Conservation (phyloP, 2,329 filamentous ascomycete species). For the Septoria linicola region DNA sequence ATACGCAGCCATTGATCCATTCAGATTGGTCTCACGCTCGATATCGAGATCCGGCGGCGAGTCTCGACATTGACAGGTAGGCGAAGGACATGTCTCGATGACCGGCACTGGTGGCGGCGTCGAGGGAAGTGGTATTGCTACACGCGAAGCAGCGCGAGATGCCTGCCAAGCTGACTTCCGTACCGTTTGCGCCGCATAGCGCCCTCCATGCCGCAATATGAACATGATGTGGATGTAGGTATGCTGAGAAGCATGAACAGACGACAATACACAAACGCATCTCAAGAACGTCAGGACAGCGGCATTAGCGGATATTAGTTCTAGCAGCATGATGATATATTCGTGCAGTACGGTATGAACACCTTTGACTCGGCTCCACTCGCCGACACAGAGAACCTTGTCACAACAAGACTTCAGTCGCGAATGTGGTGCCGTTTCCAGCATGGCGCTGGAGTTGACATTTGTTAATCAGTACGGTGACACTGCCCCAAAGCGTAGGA, state of each 20-base stretch:
- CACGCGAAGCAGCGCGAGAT: constrained; percentile 30
- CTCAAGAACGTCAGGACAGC: too few species aligned
- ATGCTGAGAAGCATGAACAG: not conserved
- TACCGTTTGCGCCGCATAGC: constrained; percentile 15
- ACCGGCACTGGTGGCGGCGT: constrained; percentile 45
- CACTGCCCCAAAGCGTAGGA: constrained; percentile 33
- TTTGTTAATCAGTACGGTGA: constrained; percentile 39
- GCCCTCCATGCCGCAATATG: constrained; percentile 29
- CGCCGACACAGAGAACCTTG: not conserved
- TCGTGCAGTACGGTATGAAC: not conserved
- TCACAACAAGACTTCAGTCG: not conserved
- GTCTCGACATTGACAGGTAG: constrained; percentile 72
- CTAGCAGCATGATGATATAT: constrained; percentile 1
- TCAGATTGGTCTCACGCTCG: constrained; percentile 67
- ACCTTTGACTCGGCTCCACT: not conserved
- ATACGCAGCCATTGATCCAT: constrained; percentile 75
- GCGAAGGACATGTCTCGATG: constrained; percentile 64
- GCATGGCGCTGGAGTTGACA: constrained; percentile 34
- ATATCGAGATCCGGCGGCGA: constrained; percentile 69
- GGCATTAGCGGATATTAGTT: too few species aligned
- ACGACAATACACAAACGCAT: not conserved
- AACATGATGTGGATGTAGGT: constrained; percentile 28
- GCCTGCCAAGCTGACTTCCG: not conserved
- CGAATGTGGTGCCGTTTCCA: not conserved
- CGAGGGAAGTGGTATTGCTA: constrained; percentile 33